phyloP scores from a whole-genome alignment of 495 filamentous ascomycete species.

The Lichina pygmaea region DNA sequence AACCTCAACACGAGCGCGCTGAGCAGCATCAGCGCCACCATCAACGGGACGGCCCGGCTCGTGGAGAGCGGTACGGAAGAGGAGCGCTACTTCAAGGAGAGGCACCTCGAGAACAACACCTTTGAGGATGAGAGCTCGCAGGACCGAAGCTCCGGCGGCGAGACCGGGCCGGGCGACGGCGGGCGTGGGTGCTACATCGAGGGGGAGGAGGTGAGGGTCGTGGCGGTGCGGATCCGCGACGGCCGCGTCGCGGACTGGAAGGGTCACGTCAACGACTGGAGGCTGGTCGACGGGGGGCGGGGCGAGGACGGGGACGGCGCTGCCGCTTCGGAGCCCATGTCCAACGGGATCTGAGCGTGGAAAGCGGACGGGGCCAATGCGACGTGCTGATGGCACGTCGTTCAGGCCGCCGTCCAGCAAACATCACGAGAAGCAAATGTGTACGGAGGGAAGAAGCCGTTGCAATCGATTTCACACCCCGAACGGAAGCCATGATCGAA shows the following conservation, averaged over 20 bases:
- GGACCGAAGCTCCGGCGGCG: conserved; percentile 19
- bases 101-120: conserved; percentile 79
- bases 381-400: no score
- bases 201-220: conserved; percentile 39
- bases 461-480: no score
- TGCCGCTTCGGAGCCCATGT: not conserved
- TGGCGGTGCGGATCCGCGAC: conserved; percentile 46
- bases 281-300: not conserved
- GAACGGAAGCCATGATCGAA: no score
- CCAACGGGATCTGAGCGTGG: not conserved
- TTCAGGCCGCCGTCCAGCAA: no score
- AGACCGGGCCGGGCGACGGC: conserved; percentile 14
- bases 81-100: conserved; percentile 52
- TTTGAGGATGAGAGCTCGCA: conserved; percentile 28
- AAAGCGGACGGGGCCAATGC: no score
- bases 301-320: not conserved
- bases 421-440: no score
- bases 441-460: no score
- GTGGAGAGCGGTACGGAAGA: conserved; percentile 46
- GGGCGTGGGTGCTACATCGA: conserved; percentile 36
- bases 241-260: conserved; percentile 65
- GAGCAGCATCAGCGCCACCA: conserved; percentile 76
- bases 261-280: conserved; percentile 41
- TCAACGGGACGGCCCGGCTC: conserved; percentile 59
- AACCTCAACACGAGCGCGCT: conserved; percentile 75